Conservation (phyloP, 768 basidiomycete species). For the Leccinum uliginosum region DNA sequence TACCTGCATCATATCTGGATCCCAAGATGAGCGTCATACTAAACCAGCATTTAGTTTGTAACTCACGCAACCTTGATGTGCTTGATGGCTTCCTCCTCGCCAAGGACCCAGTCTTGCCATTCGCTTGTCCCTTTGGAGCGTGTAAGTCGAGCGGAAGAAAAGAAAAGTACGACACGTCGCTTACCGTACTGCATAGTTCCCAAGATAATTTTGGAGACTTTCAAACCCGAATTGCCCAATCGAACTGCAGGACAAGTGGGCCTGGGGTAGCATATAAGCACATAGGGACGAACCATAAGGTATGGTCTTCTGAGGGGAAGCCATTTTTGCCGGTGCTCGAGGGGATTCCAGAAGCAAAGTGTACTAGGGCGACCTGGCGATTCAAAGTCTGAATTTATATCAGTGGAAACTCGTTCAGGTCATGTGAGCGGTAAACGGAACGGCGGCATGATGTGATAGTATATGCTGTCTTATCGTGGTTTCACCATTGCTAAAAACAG, state of each 20-base stretch:
- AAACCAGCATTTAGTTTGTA: neutral
- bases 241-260: slow-evolving; percentile 3
- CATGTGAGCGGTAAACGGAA: slow-evolving; percentile 4
- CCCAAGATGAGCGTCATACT: neutral
- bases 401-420: neutral
- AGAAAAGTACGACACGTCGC: slow-evolving; percentile 2
- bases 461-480: slow-evolving; percentile 5
- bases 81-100: slow-evolving; percentile 41
- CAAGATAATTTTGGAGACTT: slow-evolving; percentile 4
- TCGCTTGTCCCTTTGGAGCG: slow-evolving; percentile 5
- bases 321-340: slow-evolving; percentile 4
- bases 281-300: slow-evolving; percentile 11
- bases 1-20: slow-evolving; percentile 33
- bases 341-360: neutral
- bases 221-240: slow-evolving; percentile 6
- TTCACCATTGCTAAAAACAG: neutral
- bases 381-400: slow-evolving; percentile 5
- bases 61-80: slow-evolving; percentile 47
- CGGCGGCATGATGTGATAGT: neutral
- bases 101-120: slow-evolving; percentile 53
- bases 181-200: slow-evolving; percentile 5
- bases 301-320: slow-evolving; percentile 8
- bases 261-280: neutral
- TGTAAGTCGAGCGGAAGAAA: neutral
- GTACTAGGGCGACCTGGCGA: neutral